Evolutionary conservation across 495 filamentous ascomycete species (phyloP).

Genomic region (Aspergillus indologenus): DNA sequence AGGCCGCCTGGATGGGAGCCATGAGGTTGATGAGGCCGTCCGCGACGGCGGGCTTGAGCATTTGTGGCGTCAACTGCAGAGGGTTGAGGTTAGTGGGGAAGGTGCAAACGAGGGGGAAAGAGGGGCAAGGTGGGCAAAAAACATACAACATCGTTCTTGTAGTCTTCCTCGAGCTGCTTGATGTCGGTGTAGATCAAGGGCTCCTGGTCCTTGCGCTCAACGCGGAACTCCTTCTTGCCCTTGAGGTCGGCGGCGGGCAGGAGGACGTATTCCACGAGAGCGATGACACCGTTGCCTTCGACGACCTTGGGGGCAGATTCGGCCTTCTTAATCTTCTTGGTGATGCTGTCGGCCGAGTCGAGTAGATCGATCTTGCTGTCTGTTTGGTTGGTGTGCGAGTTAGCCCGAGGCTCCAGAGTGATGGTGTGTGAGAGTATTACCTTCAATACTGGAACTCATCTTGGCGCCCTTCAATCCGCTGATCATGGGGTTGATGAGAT

Average conservation of each 20-base stretch:
- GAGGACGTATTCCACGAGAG: conserved; percentile 80
- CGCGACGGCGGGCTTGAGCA: conserved; percentile 74
- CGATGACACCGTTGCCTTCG: conserved; percentile 81
- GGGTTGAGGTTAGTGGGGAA: conserved; percentile 17
- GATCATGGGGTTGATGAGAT: conserved; percentile 90
- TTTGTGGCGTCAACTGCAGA: conserved; percentile 72
- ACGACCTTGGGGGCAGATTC: conserved; percentile 68
- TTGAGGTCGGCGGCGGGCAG: conserved; percentile 59
- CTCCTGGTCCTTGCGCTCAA: conserved; percentile 50
- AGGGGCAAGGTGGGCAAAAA: not conserved
- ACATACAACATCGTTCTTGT: conserved; percentile 72
- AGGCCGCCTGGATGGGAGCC: conserved; percentile 70
- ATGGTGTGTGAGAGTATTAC: conserved; percentile 11
- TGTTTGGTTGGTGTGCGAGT: conserved; percentile 13
- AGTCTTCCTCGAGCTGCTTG: conserved; percentile 71
- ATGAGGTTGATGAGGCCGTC: conserved; percentile 67
- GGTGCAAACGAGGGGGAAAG: not conserved
- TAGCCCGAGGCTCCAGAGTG: too few relatives aligned
- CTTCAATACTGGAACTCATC: conserved; percentile 60
- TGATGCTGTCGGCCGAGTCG: conserved; percentile 66
- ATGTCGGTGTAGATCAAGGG: conserved; percentile 74
- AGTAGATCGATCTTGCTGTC: conserved; percentile 80
- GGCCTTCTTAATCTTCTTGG: conserved; percentile 81
- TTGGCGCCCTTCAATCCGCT: conserved; percentile 81
- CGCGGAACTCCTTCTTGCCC: conserved; percentile 37